Evolutionary conservation across 257 asterid species (phyloP), one percentile per base, ranked within the genome.

Genomic region (Petunia secreta): DNA sequence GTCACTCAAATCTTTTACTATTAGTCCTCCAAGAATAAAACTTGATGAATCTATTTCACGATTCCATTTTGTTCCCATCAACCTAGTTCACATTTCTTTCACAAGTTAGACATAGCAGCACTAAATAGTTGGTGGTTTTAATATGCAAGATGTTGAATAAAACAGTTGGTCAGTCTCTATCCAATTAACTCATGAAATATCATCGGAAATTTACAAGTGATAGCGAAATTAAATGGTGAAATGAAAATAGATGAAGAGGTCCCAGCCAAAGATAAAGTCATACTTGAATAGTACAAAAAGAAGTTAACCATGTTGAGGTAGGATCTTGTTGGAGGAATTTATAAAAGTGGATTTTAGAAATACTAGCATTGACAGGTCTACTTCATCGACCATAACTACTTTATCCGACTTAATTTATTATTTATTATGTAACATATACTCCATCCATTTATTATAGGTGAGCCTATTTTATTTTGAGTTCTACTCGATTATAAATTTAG

Each of bases 281-380:
- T 25, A 71, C n/a, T 40, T 78, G 81, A 44, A 37, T 25, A 9
- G 34, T 10, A 48, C 60, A 46, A 48, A 71, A 86, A 84, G 71
- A 63, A 63, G 37, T 62, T 63, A 69, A 85, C 71, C 80, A 77
- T 79, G 68, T 69, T 44, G 62, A 84, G 62, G 52, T 69, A 77
- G 83, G 77, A 82, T 87, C 85, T 63, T 73, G 75, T 78, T 84
- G 59, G 15, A 67, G 36, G 73, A 65, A 14, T 38, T 65, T 8
- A 37, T 13, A 6, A 13, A 16, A 59, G 9, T 59, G 39, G 11
- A 16, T 59, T 59, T 7, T 59, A 1, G 0, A 16, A 5, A 65
- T 65, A 65, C 25, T 64, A 65, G 77, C 77, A 9, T 71, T 41
- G 62, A 71, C 46, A 50, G 44, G 36, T 36, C 62, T 50, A 50